These are phyloP conservation scores for Tephrocybe rancida DNA, from an alignment of 768 basidiomycete genomes.

Conservation along the genomic window DNA sequence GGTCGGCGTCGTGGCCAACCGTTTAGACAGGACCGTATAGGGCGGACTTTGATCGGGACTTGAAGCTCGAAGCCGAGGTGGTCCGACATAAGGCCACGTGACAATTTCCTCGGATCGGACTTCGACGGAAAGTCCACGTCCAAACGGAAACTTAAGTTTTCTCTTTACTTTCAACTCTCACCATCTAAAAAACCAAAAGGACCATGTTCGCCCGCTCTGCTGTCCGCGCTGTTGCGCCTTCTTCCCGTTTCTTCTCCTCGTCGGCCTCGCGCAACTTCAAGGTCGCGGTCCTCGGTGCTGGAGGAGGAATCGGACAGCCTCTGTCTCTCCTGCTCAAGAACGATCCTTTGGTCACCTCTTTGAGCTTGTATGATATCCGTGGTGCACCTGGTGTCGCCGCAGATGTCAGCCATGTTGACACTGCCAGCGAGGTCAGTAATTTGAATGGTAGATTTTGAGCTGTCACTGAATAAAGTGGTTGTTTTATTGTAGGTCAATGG, in stretches of 20 bases:
- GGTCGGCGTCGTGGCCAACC: neutral
- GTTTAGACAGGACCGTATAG: too few relatives aligned
- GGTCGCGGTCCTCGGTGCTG: conserved; percentile 97
- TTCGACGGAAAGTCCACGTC: conserved; percentile 8
- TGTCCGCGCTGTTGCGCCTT: conserved; percentile 55
- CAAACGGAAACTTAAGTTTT: conserved; percentile 12
- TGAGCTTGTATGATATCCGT: conserved; percentile 93
- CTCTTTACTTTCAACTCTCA: conserved; percentile 18
- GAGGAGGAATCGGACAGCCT: conserved; percentile 98
- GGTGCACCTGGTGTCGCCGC: conserved; percentile 97
- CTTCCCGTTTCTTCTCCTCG: conserved; percentile 75
- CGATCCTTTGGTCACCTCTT: conserved; percentile 84
- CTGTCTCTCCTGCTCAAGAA: conserved; percentile 91
- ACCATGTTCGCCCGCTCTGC: conserved; percentile 72
- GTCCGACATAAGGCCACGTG: neutral
- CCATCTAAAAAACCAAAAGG: conserved; percentile 20
- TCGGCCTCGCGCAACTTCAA: conserved; percentile 74
- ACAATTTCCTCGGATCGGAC: conserved; percentile 6
- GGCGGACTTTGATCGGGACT: too few relatives aligned
- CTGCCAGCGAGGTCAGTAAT: conserved; percentile 68
- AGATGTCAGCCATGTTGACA: conserved; percentile 95
- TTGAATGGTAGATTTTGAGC: conserved; percentile 5
- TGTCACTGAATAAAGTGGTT: conserved; percentile 12
- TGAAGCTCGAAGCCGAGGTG: too few relatives aligned
- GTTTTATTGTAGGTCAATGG: conserved; percentile 71